Base-by-base conservation (phyloP, 768 basidiomycete species). In the Macrolepiota albuminosa region DNA sequence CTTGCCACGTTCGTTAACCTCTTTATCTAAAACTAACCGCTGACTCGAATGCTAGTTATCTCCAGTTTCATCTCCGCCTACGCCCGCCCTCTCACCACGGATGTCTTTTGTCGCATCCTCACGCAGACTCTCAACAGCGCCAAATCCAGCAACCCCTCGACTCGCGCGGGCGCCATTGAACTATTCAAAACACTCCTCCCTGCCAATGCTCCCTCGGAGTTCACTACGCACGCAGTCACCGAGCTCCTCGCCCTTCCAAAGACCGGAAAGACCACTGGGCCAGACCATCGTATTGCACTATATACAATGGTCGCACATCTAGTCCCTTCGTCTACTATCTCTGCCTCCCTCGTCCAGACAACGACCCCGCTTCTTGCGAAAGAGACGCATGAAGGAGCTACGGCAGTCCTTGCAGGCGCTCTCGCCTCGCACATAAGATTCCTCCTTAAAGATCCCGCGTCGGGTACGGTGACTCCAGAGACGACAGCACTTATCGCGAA, bases 251-350 rank as follows among this genome's bases (percentile, higher is more conserved):
- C 76, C n/a, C 78, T 93, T 0, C 90, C 93, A 1, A 87, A 88
- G 65, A 72, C 86, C 0, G 90, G 93, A 24, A 99, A 97, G 77
- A 91, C 94, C 0, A 75, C 87, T 0, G 93, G 93, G 1, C 82
- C 90, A 2, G 96, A 96, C 58, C 94, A 98, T 69, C 86, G 95
- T 18, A 71, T 86, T 5, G 78, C 88, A 0, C 76, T 98, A 10
- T 95, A 93, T 73, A 80, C 84, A 1, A 93, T 98, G 86, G 78
- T 94, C 1, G 73, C 79, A 2, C 68, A 68, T 54, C 62, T 94
- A 1, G 71, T 75, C 0, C 78, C 87, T 3, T 82, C 82, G 5
- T 45, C 65, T 13, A 68, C 58, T 11, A 66, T 76, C 39, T 81
- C 81, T 14, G 64, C 75, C 3, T 61, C 72, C 0, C 72, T 86